Evolutionary conservation across 106 monocot genomes (phyloP).

Genomic region (Dendrobium chrysotoxum): DNA sequence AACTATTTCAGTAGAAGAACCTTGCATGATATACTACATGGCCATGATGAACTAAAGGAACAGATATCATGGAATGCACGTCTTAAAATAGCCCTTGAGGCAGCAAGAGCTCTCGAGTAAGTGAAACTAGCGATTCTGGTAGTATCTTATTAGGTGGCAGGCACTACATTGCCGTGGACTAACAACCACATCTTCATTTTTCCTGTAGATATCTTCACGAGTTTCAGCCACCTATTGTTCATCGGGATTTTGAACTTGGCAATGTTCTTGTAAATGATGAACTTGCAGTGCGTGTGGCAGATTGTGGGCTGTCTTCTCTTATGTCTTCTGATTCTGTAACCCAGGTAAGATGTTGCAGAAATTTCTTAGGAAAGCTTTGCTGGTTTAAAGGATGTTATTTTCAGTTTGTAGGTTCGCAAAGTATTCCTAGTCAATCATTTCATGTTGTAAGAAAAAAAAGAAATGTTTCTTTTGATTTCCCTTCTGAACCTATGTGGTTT

Average conservation of each 20-base stretch:
- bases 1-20: slow-evolving; percentile 64
- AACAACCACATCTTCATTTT: neutral
- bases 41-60: slow-evolving; percentile 46
- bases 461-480: neutral
- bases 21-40: slow-evolving; percentile 73
- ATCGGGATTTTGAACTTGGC: slow-evolving; percentile 74
- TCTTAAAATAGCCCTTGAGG: slow-evolving; percentile 66
- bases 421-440: neutral
- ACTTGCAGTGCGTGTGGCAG: slow-evolving; percentile 58
- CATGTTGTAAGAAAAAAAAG: neutral
- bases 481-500: neutral
- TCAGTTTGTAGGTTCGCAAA: neutral
- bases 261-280: slow-evolving; percentile 69
- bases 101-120: slow-evolving; percentile 96
- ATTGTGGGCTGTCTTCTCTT: slow-evolving; percentile 78
- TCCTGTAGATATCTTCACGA: slow-evolving; percentile 89
- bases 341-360: slow-evolving; percentile 50
- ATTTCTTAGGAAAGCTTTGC: neutral
- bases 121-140: slow-evolving; percentile 4
- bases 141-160: neutral
- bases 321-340: slow-evolving; percentile 52
- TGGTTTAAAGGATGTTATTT: neutral
- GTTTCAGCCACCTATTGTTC: slow-evolving; percentile 53
- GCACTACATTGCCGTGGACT: neutral
- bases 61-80: slow-evolving; percentile 88